Conservation (phyloP, 116 monocot genomes). For the Zostera marina region DNA sequence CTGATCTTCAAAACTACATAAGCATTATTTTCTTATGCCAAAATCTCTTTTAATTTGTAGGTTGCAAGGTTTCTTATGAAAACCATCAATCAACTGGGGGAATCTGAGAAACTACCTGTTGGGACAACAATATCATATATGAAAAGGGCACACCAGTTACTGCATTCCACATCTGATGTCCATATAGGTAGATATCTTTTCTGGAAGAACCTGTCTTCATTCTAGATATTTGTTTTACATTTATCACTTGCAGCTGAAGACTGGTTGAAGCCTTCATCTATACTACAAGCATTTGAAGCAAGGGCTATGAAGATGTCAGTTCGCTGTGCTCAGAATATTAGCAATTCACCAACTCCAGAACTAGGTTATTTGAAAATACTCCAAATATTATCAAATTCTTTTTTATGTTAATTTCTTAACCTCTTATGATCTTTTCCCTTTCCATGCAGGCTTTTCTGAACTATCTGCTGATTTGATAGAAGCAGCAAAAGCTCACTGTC, state of each 20-base stretch:
- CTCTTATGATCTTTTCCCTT: neutral
- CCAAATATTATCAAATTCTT: neutral
- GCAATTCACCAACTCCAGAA: constrained; percentile 23
- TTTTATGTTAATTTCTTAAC: neutral
- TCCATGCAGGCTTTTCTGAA: constrained; percentile 45
- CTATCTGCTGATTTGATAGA: constrained; percentile 75
- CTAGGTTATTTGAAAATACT: neutral
- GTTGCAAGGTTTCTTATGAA: constrained; percentile 97
- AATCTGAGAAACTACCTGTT: constrained; percentile 54
- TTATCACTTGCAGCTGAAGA: constrained; percentile 43
- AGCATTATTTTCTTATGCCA: neutral
- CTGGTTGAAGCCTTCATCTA: constrained; percentile 68
- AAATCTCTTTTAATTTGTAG: constrained; percentile 20
- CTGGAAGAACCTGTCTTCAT: no score
- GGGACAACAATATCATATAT: constrained; percentile 79
- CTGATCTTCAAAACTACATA: neutral
- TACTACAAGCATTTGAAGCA: constrained; percentile 87
- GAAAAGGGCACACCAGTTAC: constrained; percentile 46
- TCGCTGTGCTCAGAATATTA: constrained; percentile 60
- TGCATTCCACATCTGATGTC: constrained; percentile 59
- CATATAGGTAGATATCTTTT: constrained; percentile 54
- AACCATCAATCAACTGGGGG: constrained; percentile 65
- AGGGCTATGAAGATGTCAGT: constrained; percentile 69
- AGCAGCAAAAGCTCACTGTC: constrained; percentile 75
- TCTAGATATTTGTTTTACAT: no score